Conservation (phyloP, 2,329 filamentous ascomycete species). For the Penicillium janthinellum region DNA sequence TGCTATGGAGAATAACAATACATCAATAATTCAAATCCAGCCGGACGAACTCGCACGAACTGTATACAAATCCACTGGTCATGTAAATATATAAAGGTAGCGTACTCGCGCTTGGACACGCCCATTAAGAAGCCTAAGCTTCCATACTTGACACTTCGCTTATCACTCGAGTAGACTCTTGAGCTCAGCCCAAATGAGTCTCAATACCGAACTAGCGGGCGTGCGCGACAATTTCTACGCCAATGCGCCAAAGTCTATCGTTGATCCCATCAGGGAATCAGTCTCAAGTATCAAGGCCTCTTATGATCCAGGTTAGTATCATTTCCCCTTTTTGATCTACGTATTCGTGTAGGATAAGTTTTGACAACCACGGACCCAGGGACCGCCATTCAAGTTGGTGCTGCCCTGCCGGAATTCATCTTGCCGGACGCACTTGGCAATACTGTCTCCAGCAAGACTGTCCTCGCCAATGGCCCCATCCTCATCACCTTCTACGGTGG, state of each 20-base stretch:
- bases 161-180: slow-evolving; percentile 1
- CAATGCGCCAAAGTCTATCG: slow-evolving; percentile 1
- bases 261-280: not conserved
- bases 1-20: not conserved
- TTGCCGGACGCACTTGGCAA: slow-evolving; percentile 2
- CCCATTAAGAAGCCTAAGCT: not conserved
- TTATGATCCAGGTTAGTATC: slow-evolving; percentile 1
- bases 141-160: not conserved
- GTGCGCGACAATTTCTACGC: not conserved
- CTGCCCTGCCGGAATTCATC: slow-evolving; percentile 1
- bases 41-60: not conserved
- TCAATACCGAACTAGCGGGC: not conserved
- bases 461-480: slow-evolving; percentile 4
- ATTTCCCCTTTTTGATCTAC: not conserved
- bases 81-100: not conserved
- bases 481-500: slow-evolving; percentile 2
- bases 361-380: not conserved
- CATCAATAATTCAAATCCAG: not conserved
- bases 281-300: not conserved
- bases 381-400: slow-evolving; percentile 3
- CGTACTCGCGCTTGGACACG: not conserved
- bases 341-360: not conserved
- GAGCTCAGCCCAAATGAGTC: not conserved
- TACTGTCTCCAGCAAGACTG: not conserved
- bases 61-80: slow-evolving; percentile 1